A percentile compares a stretch with the other conserved stretches of the same genome.
Conservation (phyloP, 2,329 filamentous ascomycete genomes). For the Coniochaeta sp. region DNA sequence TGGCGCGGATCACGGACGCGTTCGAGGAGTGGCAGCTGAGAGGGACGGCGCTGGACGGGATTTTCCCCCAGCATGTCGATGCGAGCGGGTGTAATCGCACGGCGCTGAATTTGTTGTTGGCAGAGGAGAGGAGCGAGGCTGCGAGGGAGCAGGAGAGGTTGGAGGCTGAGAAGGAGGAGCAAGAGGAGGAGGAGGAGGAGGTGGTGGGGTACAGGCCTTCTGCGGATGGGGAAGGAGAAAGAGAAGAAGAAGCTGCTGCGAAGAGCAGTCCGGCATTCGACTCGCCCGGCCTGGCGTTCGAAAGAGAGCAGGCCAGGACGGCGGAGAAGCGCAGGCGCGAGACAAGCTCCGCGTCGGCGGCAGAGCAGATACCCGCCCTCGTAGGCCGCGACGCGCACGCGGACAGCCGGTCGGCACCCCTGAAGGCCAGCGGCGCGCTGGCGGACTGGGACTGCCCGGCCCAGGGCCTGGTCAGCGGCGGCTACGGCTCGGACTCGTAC, state of each 20-base stretch:
- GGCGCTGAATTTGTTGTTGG: slow-evolving; percentile 22
- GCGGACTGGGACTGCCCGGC: slow-evolving; percentile 43
- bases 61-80: slow-evolving; percentile 75
- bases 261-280: neutral
- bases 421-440: slow-evolving; percentile 25
- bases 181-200: neutral
- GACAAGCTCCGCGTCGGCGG: neutral
- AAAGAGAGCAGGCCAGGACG: neutral
- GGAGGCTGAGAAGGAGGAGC: neutral
- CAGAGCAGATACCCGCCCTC: neutral
- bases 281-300: neutral
- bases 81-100: slow-evolving; percentile 69
- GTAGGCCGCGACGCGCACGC: neutral
- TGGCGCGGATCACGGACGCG: slow-evolving; percentile 77
- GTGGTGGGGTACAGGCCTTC: slow-evolving; percentile 23
- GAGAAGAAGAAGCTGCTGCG: slow-evolving; percentile 5
- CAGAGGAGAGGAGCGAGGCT: slow-evolving; percentile 21
- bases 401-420: slow-evolving; percentile 13
- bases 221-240: slow-evolving; percentile 7
- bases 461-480: slow-evolving; percentile 48
- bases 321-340: neutral
- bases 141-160: slow-evolving; percentile 24
- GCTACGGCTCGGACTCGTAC: slow-evolving; percentile 38
- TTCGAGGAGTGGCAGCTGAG: slow-evolving; percentile 67
- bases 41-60: slow-evolving; percentile 62